These are phyloP conservation scores for Volvox reticuliferus DNA, from an alignment of 139 green algal genomes.

Conservation along the genomic window DNA sequence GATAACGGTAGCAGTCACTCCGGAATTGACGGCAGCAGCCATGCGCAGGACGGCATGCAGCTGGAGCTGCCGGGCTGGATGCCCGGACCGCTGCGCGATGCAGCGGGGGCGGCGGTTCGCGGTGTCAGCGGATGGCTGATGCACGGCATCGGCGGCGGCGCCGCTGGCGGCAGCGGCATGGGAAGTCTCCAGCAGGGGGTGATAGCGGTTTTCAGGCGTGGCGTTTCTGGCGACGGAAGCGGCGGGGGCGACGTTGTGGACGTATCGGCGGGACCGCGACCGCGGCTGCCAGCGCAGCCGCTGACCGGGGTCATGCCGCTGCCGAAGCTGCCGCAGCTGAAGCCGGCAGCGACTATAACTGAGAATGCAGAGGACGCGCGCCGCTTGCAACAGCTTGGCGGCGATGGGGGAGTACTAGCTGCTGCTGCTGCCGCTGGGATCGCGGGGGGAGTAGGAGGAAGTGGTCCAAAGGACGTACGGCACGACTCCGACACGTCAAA, in stretches of 20 bases:
- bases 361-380: neutral
- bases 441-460: neutral
- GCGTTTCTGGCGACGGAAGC: neutral
- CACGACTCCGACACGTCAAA: too few species aligned
- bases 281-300: conserved; percentile 21
- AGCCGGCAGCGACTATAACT: neutral
- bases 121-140: neutral
- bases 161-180: neutral
- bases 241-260: neutral
- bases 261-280: neutral
- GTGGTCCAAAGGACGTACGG: neutral
- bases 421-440: too few species aligned
- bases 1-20: neutral
- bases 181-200: neutral
- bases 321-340: neutral
- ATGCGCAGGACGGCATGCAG: neutral
- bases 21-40: neutral
- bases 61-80: neutral
- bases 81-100: neutral
- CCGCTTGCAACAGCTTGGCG: too few species aligned
- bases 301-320: neutral
- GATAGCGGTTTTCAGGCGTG: neutral
- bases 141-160: neutral
- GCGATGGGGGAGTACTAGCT: too few species aligned
- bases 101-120: neutral